phyloP scores from a whole-genome alignment of 2,329 filamentous ascomycete genomes.

The Monosporascus sp. region DNA sequence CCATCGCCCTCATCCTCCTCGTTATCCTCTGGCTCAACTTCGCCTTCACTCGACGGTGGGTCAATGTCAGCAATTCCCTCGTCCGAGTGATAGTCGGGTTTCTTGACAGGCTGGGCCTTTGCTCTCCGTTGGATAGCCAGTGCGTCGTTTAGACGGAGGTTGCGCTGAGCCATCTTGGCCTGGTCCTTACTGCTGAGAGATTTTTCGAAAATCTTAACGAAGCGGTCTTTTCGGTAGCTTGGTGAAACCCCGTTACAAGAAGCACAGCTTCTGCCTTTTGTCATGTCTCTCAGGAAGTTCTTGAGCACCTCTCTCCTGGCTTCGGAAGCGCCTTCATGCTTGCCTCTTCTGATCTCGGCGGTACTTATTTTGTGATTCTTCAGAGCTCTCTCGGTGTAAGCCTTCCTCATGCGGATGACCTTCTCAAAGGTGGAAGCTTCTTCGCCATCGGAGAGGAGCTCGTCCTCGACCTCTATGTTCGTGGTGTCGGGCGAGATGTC shows the following conservation, averaged over 20 bases:
- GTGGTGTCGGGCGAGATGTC: constrained; percentile 31
- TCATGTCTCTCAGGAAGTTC: constrained; percentile 73
- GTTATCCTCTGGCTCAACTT: constrained; percentile 36
- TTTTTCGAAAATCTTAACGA: constrained; percentile 90
- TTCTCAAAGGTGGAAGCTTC: constrained; percentile 50
- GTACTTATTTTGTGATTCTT: constrained; percentile 49
- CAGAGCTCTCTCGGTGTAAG: constrained; percentile 71
- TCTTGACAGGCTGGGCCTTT: constrained; percentile 29
- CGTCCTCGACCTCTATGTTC: constrained; percentile 39
- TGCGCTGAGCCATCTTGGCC: constrained; percentile 67
- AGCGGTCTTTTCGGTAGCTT: constrained; percentile 81
- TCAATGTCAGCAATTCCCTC: constrained; percentile 68
- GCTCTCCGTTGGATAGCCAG: constrained; percentile 48
- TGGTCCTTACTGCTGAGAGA: constrained; percentile 69
- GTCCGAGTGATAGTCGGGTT: constrained; percentile 47
- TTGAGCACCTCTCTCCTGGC: constrained; percentile 72
- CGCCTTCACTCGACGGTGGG: constrained; percentile 39
- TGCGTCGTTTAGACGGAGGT: constrained; percentile 65
- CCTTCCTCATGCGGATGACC: constrained; percentile 47
- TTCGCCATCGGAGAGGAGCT: constrained; percentile 61
- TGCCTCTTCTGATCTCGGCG: constrained; percentile 53
- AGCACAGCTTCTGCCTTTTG: constrained; percentile 63
- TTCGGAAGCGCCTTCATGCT: constrained; percentile 80
- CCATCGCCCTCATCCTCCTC: constrained; percentile 40
- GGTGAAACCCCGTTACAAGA: constrained; percentile 68